Percentiles rank a stretch among this genome's conserved stretches.
Evolutionary conservation across 2,329 filamentous ascomycete species (phyloP).

Genomic region (Fusarium devonianum): DNA sequence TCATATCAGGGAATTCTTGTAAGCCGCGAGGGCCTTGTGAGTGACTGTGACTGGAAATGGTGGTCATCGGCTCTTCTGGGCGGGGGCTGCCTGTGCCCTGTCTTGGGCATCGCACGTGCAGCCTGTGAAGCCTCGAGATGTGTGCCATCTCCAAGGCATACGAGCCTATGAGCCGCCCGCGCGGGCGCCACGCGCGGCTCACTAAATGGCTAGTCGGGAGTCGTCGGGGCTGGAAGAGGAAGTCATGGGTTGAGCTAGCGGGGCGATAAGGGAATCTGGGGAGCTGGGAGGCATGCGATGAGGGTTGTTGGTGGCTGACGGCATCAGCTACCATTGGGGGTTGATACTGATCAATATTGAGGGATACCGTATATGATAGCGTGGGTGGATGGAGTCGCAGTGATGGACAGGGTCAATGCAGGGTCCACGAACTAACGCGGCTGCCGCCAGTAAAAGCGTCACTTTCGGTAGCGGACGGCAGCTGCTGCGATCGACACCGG

Average conservation of each 20-base stretch:
- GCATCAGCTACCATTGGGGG: slow-evolving; percentile 17
- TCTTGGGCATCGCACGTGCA: slow-evolving; percentile 36
- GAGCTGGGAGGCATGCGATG: slow-evolving; percentile 33
- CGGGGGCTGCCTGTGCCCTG: slow-evolving; percentile 30
- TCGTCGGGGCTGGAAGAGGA: slow-evolving; percentile 31
- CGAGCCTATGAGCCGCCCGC: slow-evolving; percentile 31
- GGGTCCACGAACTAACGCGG: slow-evolving; percentile 31
- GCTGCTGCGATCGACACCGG: slow-evolving; percentile 16
- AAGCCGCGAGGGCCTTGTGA: slow-evolving; percentile 32
- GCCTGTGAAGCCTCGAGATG: too few relatives aligned
- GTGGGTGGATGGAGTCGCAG: slow-evolving; percentile 25
- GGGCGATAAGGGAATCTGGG: slow-evolving; percentile 14
- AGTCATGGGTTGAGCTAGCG: slow-evolving; percentile 38
- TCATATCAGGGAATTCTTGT: slow-evolving; percentile 34
- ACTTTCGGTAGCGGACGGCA: slow-evolving; percentile 4
- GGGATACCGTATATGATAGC: not conserved
- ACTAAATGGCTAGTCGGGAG: slow-evolving; percentile 25
- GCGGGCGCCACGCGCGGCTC: slow-evolving; percentile 37
- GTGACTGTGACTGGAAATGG: slow-evolving; percentile 23
- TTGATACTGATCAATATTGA: not conserved
- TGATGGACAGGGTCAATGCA: slow-evolving; percentile 33
- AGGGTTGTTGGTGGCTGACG: slow-evolving; percentile 34
- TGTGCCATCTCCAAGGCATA: slow-evolving; percentile 20
- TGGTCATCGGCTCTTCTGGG: slow-evolving; percentile 39
- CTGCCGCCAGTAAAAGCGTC: slow-evolving; percentile 28